These are phyloP conservation scores for Magnaporthiopsis rhizophila DNA, from an alignment of 2,329 filamentous ascomycete genomes.

Conservation along the genomic window DNA sequence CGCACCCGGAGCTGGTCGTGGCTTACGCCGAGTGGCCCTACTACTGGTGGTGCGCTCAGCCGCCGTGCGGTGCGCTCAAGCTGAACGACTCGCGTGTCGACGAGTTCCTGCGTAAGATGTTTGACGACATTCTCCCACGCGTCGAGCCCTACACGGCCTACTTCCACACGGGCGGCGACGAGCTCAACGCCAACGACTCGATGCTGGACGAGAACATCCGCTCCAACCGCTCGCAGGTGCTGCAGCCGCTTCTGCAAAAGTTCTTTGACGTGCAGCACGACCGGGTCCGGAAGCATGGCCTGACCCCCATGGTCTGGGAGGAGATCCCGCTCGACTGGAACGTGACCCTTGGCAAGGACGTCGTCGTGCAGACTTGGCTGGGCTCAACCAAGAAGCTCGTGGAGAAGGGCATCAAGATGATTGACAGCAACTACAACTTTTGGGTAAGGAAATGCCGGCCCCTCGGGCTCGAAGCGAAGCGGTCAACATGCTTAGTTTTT, in stretches of 20 bases:
- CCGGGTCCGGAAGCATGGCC: constrained; percentile 52
- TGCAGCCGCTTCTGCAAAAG: constrained; percentile 69
- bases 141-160: constrained; percentile 60
- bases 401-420: constrained; percentile 57
- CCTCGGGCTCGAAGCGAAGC: no score
- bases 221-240: constrained; percentile 54
- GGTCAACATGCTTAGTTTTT: neutral
- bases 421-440: constrained; percentile 69
- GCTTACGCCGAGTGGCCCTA: constrained; percentile 53
- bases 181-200: constrained; percentile 72
- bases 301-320: constrained; percentile 79
- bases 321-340: constrained; percentile 78
- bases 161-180: constrained; percentile 85
- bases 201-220: constrained; percentile 63
- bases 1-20: constrained; percentile 64
- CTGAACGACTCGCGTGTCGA: constrained; percentile 66
- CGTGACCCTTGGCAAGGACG: constrained; percentile 60
- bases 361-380: constrained; percentile 74
- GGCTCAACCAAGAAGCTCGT: constrained; percentile 56
- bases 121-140: constrained; percentile 69
- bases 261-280: constrained; percentile 66
- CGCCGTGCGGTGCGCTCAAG: constrained; percentile 63
- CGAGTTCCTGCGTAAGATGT: constrained; percentile 62
- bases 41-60: constrained; percentile 51
- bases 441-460: constrained; percentile 46